phyloP scores from a whole-genome alignment of 2,329 filamentous ascomycete species.

The Fusarium paranaense region DNA sequence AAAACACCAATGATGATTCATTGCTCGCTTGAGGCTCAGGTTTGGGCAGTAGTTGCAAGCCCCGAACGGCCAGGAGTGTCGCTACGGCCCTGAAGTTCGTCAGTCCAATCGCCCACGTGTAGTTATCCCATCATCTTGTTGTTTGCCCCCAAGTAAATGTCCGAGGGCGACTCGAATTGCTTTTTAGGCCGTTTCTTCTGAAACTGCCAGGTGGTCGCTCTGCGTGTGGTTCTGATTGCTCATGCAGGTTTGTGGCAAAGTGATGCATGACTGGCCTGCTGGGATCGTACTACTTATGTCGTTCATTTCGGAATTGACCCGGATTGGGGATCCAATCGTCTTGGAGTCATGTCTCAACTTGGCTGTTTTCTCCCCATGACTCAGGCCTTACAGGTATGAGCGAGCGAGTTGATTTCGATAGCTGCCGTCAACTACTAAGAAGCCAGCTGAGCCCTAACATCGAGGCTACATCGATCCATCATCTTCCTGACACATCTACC shows the following conservation, averaged over 20 bases:
- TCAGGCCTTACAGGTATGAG: not conserved
- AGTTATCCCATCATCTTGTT: not conserved
- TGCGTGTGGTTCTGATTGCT: not conserved
- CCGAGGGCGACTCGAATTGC: slow-evolving; percentile 10
- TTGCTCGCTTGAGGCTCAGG: not conserved
- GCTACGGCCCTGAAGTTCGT: slow-evolving; percentile 6
- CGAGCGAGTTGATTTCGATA: not conserved
- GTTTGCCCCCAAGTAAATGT: not conserved
- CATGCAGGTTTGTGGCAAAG: not conserved
- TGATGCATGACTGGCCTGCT: not conserved
- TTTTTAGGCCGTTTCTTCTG: slow-evolving; percentile 21
- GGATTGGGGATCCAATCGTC: not conserved
- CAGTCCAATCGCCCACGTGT: not conserved
- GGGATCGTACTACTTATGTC: not conserved
- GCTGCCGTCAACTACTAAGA: not conserved
- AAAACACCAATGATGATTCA: not conserved
- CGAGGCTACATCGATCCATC: not conserved
- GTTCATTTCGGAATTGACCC: not conserved
- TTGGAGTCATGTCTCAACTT: not conserved
- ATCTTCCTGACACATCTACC: not conserved
- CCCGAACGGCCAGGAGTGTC: slow-evolving; percentile 6
- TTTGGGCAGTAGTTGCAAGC: not conserved
- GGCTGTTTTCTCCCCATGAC: not conserved
- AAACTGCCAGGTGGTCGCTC: slow-evolving; percentile 5
- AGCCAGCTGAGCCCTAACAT: not conserved